These are phyloP conservation scores for Hirsutella thompsonii DNA, from an alignment of 2,329 filamentous ascomycete species.

Conservation along the genomic window DNA sequence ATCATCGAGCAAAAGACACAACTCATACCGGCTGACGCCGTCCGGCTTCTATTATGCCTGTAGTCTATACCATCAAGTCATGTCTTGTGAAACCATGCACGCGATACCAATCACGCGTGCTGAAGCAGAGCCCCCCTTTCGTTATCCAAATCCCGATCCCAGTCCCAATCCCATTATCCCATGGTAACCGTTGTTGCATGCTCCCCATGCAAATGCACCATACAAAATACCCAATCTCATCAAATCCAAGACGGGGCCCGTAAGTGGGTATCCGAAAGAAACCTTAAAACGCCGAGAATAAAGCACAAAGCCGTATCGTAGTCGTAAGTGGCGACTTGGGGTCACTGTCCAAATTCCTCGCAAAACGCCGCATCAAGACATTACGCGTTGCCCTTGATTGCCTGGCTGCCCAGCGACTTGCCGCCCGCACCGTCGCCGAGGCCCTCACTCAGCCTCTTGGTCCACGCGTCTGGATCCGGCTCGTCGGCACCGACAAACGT, in stretches of 20 bases:
- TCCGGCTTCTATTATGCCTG: not conserved
- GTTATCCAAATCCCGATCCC: too few species aligned
- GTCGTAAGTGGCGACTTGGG: not conserved
- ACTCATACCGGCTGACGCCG: not conserved
- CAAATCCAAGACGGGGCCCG: too few species aligned
- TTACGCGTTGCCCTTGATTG: not conserved
- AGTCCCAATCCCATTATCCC: too few species aligned
- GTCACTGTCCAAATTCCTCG: not conserved
- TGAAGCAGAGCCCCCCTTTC: too few species aligned
- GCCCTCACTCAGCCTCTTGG: conserved; percentile 25
- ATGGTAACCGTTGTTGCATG: too few species aligned
- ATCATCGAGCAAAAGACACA: too few species aligned
- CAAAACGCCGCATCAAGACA: not conserved
- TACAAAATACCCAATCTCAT: too few species aligned
- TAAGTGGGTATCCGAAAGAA: too few species aligned
- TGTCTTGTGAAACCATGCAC: not conserved
- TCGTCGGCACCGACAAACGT: conserved; percentile 63
- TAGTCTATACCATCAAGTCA: not conserved
- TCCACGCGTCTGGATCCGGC: conserved; percentile 29
- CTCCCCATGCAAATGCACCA: too few species aligned
- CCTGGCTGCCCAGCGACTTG: conserved; percentile 13
- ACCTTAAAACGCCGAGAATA: too few species aligned
- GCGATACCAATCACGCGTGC: too few species aligned
- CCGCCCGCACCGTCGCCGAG: conserved; percentile 11
- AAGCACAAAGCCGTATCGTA: too few species aligned